phyloP scores from a whole-genome alignment of 2,329 filamentous ascomycete genomes.

The Scedosporium aurantiacum region DNA sequence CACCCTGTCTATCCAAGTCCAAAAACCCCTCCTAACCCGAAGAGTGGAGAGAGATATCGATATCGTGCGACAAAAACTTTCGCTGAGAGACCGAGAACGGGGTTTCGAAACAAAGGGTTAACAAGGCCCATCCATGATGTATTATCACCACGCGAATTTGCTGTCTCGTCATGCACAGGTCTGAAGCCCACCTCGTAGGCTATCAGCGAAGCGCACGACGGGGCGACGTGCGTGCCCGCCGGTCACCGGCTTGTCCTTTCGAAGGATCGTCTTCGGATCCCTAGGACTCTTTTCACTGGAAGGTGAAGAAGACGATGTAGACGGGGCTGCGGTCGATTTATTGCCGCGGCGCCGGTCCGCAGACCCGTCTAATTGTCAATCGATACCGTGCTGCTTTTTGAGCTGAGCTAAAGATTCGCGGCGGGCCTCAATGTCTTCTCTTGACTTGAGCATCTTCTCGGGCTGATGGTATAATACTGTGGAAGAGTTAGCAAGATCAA shows the following conservation, averaged over 20 bases:
- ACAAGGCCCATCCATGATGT: background rate
- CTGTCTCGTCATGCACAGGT: slow-evolving; percentile 23
- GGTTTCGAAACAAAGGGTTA: background rate
- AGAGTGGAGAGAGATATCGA: background rate
- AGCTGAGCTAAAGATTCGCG: slow-evolving; percentile 96
- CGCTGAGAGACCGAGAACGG: background rate
- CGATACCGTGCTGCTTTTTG: slow-evolving; percentile 96
- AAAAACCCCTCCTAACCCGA: background rate
- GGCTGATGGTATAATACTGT: slow-evolving; percentile 53
- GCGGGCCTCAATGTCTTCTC: slow-evolving; percentile 86
- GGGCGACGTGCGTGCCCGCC: slow-evolving; percentile 25
- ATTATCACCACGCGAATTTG: background rate
- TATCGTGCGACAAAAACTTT: background rate
- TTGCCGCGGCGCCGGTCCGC: slow-evolving; percentile 27
- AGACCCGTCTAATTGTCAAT: slow-evolving; percentile 78
- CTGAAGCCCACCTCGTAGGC: slow-evolving; percentile 24
- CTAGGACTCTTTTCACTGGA: slow-evolving; percentile 22
- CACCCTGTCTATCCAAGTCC: background rate
- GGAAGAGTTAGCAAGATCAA: background rate
- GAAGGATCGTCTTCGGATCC: slow-evolving; percentile 32
- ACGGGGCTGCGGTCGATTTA: slow-evolving; percentile 48
- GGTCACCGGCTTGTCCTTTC: slow-evolving; percentile 29
- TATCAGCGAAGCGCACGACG: slow-evolving; percentile 31
- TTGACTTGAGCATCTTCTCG: slow-evolving; percentile 65
- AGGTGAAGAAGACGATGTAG: slow-evolving; percentile 35